Evolutionary conservation across 2,329 filamentous ascomycete species (phyloP).

Genomic region (Acrocalymma vagum): DNA sequence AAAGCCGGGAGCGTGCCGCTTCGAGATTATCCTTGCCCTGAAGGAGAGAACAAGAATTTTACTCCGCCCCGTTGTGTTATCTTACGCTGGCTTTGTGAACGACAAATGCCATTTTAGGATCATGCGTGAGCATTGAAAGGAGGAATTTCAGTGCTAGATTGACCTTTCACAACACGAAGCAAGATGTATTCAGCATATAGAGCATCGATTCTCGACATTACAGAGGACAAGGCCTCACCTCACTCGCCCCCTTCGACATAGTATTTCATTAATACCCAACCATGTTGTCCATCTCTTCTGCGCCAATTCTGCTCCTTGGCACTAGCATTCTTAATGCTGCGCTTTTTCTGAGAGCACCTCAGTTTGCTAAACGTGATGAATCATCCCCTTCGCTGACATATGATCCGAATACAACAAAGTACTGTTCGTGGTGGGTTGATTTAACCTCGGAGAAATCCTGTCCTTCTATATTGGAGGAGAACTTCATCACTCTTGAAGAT

Average conservation of each 20-base stretch:
- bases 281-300: constrained; percentile 4
- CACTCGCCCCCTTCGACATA: not conserved
- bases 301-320: constrained; percentile 2
- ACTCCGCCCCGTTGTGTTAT: too few relatives aligned
- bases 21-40: too few relatives aligned
- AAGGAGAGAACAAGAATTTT: too few relatives aligned
- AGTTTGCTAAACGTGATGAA: constrained; percentile 5
- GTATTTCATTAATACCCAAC: constrained; percentile 4
- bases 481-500: constrained; percentile 6
- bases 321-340: constrained; percentile 4
- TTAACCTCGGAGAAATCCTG: constrained; percentile 1
- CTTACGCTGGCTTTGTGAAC: too few relatives aligned
- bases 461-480: not conserved
- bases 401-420: constrained; percentile 10
- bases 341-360: constrained; percentile 4
- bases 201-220: not conserved
- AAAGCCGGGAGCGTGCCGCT: too few relatives aligned
- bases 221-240: not conserved
- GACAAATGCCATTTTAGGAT: constrained; percentile 2
- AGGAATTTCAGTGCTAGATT: not conserved
- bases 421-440: constrained; percentile 13
- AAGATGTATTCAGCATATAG: not conserved
- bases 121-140: not conserved
- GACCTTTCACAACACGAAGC: not conserved
- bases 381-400: constrained; percentile 4